Evolutionary conservation across 192 early-diverging fungal species (phyloP).

Genomic region (Thoreauomyces humboldtii): DNA sequence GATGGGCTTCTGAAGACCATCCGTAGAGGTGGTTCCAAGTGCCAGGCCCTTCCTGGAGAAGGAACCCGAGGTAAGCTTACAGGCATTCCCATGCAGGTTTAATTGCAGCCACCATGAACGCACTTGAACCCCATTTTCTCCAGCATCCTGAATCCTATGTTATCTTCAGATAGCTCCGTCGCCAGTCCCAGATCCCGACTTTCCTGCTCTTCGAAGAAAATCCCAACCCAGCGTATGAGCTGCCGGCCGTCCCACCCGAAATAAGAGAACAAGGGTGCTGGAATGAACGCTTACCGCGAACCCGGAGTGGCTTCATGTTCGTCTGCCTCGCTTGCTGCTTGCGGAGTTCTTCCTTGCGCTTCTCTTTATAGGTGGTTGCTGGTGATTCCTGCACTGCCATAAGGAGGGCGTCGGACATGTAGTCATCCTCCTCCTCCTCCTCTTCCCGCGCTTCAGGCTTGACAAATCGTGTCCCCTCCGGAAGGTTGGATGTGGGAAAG

Average conservation of each 20-base stretch:
- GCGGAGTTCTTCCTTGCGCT: constrained; percentile 17
- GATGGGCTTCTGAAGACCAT: background rate
- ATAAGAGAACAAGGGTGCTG: background rate
- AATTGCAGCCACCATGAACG: background rate
- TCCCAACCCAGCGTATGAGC: background rate
- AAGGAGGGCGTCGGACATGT: constrained; percentile 38
- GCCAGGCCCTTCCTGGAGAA: constrained; percentile 32
- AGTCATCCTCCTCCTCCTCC: constrained; percentile 40
- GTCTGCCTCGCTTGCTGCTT: constrained; percentile 6
- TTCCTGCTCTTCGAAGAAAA: constrained; percentile 24
- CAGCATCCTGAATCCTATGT: constrained; percentile 42
- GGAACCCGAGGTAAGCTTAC: background rate
- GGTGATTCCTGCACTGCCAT: background rate
- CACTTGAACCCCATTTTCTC: constrained; percentile 43
- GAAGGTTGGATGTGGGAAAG: no score
- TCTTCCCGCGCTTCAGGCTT: no score
- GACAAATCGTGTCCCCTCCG: no score
- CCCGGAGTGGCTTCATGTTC: constrained; percentile 21
- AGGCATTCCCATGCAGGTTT: background rate
- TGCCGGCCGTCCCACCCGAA: no score
- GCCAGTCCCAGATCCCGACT: constrained; percentile 32
- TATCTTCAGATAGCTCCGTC: constrained; percentile 26
- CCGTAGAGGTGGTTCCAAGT: constrained; percentile 16
- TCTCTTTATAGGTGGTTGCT: constrained; percentile 25
- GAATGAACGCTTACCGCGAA: constrained; percentile 12